Evolutionary conservation across 164 flowering plant genomes (phyloP).

Genomic region (Annona cherimola): DNA sequence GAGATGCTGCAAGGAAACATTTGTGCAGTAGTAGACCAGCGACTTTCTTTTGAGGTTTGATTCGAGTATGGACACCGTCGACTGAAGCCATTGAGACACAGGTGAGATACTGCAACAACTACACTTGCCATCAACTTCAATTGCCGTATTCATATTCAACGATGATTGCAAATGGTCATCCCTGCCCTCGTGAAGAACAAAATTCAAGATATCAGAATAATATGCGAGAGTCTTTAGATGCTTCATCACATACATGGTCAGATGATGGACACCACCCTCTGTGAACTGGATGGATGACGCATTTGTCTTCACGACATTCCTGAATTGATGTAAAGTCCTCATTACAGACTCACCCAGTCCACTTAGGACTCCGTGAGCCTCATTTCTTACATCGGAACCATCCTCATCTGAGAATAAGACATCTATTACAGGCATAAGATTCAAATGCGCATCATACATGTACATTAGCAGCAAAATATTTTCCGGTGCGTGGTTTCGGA

Average conservation of each 20-base stretch:
- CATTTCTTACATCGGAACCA: constrained; percentile 41
- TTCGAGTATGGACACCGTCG: constrained; percentile 34
- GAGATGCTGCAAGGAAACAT: constrained; percentile 42
- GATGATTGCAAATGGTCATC: constrained; percentile 25
- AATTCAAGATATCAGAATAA: constrained; percentile 48
- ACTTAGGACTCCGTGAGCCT: constrained; percentile 46
- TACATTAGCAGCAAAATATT: constrained; percentile 61
- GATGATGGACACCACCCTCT: constrained; percentile 74
- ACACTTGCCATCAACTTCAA: constrained; percentile 28
- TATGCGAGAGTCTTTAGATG: constrained; percentile 52
- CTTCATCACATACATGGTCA: constrained; percentile 85
- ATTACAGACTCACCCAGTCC: constrained; percentile 59
- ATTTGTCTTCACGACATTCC: constrained; percentile 53
- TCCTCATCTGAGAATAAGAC: constrained; percentile 41
- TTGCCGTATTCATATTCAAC: constrained; percentile 22
- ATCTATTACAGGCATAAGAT: constrained; percentile 61
- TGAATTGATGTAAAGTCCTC: constrained; percentile 54
- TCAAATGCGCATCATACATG: constrained; percentile 67
- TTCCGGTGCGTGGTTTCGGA: constrained; percentile 65
- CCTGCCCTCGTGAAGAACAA: constrained; percentile 32
- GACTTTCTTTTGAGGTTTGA: constrained; percentile 46
- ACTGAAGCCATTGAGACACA: constrained; percentile 38
- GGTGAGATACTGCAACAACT: constrained; percentile 25
- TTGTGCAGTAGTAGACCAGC: constrained; percentile 48
- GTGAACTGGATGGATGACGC: constrained; percentile 48